Conservation (phyloP, 1,284 basidiomycete genomes). For the Cerrena zonata region DNA sequence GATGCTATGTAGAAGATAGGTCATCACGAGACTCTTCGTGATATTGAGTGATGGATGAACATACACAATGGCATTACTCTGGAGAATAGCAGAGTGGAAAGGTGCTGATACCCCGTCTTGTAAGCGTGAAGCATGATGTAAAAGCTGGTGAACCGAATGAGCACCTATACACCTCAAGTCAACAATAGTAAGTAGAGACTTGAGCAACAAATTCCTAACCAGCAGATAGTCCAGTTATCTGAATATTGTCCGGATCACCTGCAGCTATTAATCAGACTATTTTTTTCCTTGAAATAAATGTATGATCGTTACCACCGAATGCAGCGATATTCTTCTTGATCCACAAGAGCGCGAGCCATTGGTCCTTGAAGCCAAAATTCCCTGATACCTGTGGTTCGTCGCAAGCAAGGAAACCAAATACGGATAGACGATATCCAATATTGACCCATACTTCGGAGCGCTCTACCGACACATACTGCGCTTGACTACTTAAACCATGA, state of each 20-base stretch:
- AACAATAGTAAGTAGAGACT: neutral
- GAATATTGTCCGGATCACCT: conserved; percentile 56
- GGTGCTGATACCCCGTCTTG: conserved; percentile 53
- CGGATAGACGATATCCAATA: conserved; percentile 66
- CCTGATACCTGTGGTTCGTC: conserved; percentile 55
- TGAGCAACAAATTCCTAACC: conserved; percentile 33
- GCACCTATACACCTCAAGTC: conserved; percentile 39
- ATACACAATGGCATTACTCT: conserved; percentile 70
- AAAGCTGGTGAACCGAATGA: conserved; percentile 69
- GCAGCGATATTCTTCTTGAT: conserved; percentile 50
- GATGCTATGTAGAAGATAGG: conserved; percentile 25
- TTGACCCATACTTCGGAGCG: conserved; percentile 68
- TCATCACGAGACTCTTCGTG: neutral
- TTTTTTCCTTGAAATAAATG: neutral
- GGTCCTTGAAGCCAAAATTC: conserved; percentile 78
- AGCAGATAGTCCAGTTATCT: conserved; percentile 64
- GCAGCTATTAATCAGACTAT: conserved; percentile 4
- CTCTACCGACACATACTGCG: conserved; percentile 61
- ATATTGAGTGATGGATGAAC: too few species aligned
- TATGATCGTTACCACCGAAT: conserved; percentile 47
- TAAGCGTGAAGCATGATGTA: conserved; percentile 65
- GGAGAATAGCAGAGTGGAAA: conserved; percentile 58
- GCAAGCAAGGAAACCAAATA: conserved; percentile 67
- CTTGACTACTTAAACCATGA: conserved; percentile 50
- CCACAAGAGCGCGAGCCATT: conserved; percentile 61